Base-by-base conservation (phyloP, 2,329 filamentous ascomycete genomes). In the Arthroderma uncinatum region DNA sequence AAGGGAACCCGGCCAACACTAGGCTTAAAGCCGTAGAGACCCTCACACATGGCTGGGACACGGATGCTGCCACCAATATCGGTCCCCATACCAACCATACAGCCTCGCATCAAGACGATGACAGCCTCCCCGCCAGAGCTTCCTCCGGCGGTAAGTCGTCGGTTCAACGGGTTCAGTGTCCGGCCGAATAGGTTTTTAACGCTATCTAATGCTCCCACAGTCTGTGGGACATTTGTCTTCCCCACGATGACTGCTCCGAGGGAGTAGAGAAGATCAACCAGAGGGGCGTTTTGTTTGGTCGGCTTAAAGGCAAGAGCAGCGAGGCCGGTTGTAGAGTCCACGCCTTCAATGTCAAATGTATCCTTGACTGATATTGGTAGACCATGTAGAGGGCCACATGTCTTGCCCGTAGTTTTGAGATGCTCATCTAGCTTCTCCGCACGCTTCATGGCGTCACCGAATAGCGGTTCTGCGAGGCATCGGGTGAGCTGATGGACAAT, bases 151-250 rank as follows among this genome's bases (percentile, higher is more conserved):
- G 80, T 82, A 33, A 84, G 73, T 19, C 75, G 71, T 0, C 80
- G 75, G 59, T 85, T 86, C 57, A 78, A 73, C 0, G 85, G 84
- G 64, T 86, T 87, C 2, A 85, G 70, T 0, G 81, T 81, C 34
- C 80, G 76, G 1, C 83, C 83, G 57, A 82, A 82, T 19, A 85
- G 64, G 63, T 84, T 78, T 66, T 83, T 85, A 40, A 79, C 75
- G 3, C 76, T 78, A 64, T 86, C 83, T 40, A 82, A 67, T 6
- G 75, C 74, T 62, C 73, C 73, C 57, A 82, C 68, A 0, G 79
- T 79, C 60, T 82, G 79, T 1, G 85, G 84, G 1, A 87, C 74
- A 62, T 86, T 87, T 0, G 85, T 87, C 69, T 87, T 87, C 62
- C 80, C 78, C 62, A 87, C 85, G n/a, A 85, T 70, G 0, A 88